Evolutionary conservation across 805 yeast species (phyloP), one percentile per base, ranked within the genome.

Genomic region (Myxozyma sirexii): DNA sequence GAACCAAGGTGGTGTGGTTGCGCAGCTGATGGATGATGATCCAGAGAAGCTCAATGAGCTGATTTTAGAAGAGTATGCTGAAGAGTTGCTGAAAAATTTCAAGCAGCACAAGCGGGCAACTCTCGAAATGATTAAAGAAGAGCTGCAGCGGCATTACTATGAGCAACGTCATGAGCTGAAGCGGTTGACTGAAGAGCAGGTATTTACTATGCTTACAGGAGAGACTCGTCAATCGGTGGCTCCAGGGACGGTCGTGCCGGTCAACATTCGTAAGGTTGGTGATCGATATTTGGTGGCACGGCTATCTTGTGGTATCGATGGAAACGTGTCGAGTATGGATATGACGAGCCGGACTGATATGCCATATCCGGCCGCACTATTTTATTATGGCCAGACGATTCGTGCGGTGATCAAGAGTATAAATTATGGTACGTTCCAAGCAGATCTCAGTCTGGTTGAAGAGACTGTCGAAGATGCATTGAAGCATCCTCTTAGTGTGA

Each of bases 1-100:
- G 70, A 87, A 85, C 62, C 88, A 87, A 61, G 94, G 92, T 50
- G 92, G 92, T 47, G 88, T 90, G 1, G 87, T 90, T 63, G 83
- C 84, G 62, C 86, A 87, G 71, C 79, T 90, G 59, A 80, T 84
- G 71, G 82, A 80, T 62, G 90, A 85, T 65, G 88, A 89, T 48
- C 86, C 84, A 38, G 81, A 80, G 53, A 84, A 89, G 74, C 83
- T 93, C 61, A 92, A 92, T 69, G 96, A 91, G 60, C 82, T 93
- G 67, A 87, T 92, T 69, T 77, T 93, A 69, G 96, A 90, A 67
- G 96, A 92, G 43, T 93, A 92, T 72, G 97, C 97, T 8, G 88
- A 87, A 67, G 97, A 93, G 75, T 79, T 94, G 67, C 96, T 82
- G 65, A 84, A 77, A 69, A 84, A 70, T 54, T 76, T 76, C 67